phyloP scores from a whole-genome alignment of 306 rosid genomes.

The Gleditsia sinensis region DNA sequence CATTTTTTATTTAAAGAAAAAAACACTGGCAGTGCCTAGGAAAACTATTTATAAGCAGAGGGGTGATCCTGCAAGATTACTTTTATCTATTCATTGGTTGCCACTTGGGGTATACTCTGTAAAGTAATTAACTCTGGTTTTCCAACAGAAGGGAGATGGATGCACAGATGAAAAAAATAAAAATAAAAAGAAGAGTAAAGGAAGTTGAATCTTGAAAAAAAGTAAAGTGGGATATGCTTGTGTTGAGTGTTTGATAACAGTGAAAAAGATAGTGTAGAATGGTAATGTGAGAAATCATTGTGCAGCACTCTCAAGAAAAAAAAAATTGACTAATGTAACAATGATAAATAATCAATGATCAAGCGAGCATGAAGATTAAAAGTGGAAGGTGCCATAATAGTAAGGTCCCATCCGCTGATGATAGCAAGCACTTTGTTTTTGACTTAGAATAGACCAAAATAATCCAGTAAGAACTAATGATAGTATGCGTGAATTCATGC shows the following conservation, averaged over 20 bases:
- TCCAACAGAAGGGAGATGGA: not conserved
- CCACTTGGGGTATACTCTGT: constrained; percentile 21
- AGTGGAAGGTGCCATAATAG: constrained; percentile 44
- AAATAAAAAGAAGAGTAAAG: constrained; percentile 15
- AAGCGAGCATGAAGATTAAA: constrained; percentile 47
- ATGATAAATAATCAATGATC: constrained; percentile 43
- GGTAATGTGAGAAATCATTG: constrained; percentile 47
- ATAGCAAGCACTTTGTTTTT: constrained; percentile 50
- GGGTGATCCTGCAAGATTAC: constrained; percentile 17
- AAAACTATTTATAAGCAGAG: not conserved
- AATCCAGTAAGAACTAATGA: constrained; percentile 30
- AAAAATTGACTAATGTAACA: constrained; percentile 37
- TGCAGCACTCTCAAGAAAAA: constrained; percentile 38
- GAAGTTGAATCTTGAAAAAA: constrained; percentile 34
- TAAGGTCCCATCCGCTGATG: constrained; percentile 45
- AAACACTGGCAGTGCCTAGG: not conserved
- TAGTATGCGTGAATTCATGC: constrained; percentile 45
- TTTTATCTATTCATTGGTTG: constrained; percentile 25
- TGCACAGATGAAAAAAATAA: constrained; percentile 4
- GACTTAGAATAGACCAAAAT: constrained; percentile 40
- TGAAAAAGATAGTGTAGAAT: constrained; percentile 20
- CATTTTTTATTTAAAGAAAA: constrained; percentile 26
- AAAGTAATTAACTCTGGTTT: constrained; percentile 29
- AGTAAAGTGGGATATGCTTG: constrained; percentile 40
- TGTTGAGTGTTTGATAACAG: constrained; percentile 26